These are phyloP conservation scores for Noccaea bulbosa DNA, from an alignment of 345 rosid genomes.

Conservation along the genomic window DNA sequence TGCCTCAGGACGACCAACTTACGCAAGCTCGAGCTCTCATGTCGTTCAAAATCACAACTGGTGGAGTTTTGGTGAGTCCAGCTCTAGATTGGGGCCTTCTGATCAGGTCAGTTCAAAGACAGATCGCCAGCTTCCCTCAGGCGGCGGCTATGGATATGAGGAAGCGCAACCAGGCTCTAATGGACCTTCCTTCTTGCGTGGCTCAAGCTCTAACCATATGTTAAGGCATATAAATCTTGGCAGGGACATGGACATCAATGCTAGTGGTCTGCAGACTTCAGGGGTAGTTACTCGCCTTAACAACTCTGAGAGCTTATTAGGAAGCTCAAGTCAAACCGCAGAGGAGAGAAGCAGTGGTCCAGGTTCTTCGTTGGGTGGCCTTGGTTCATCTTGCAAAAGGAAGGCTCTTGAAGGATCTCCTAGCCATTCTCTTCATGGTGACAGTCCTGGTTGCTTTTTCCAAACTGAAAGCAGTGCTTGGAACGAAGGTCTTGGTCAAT, in stretches of 20 bases:
- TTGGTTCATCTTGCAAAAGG: constrained; percentile 89
- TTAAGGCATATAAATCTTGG: constrained; percentile 46
- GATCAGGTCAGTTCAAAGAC: constrained; percentile 55
- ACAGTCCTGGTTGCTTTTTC: constrained; percentile 64
- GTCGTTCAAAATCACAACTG: constrained; percentile 52
- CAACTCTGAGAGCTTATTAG: constrained; percentile 50
- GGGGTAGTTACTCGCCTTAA: constrained; percentile 46
- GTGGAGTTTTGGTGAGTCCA: constrained; percentile 72
- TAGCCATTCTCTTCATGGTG: constrained; percentile 61
- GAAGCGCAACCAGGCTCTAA: constrained; percentile 35
- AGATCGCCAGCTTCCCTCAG: constrained; percentile 56
- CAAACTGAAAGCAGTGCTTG: constrained; percentile 56
- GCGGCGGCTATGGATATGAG: constrained; percentile 25
- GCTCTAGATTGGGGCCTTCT: constrained; percentile 55
- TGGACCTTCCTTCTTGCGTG: constrained; percentile 53
- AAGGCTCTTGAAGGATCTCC: constrained; percentile 85
- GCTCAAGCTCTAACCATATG: constrained; percentile 54
- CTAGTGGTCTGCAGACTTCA: constrained; percentile 43
- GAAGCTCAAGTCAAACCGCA: constrained; percentile 56
- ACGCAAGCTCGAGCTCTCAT: constrained; percentile 47
- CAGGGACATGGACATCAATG: constrained; percentile 46
- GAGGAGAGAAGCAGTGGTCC: constrained; percentile 63
- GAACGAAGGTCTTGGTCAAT: constrained; percentile 46
- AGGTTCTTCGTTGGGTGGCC: constrained; percentile 59
- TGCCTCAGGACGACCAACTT: constrained; percentile 42